Evolutionary conservation across 805 yeast genomes (phyloP).

Genomic region (Kodamaea kakaduensis): DNA sequence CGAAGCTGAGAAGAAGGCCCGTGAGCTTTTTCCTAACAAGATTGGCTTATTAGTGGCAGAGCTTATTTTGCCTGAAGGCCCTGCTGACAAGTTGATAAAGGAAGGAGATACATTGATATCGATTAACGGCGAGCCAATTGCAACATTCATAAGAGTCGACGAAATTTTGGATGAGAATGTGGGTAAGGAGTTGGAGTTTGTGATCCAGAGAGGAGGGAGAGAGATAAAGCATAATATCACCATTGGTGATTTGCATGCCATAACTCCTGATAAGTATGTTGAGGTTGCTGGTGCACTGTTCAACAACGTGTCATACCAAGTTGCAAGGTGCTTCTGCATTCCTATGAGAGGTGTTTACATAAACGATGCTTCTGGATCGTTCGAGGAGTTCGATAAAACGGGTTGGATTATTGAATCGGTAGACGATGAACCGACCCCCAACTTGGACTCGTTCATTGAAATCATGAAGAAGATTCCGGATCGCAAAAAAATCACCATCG

Average conservation of each 20-base stretch:
- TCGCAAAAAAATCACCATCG: constrained; percentile 61
- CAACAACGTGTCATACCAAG: constrained; percentile 80
- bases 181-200: constrained; percentile 43
- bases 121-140: constrained; percentile 59
- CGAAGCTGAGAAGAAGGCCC: constrained; percentile 67
- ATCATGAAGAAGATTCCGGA: constrained; percentile 80
- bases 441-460: constrained; percentile 69
- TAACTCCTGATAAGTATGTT: constrained; percentile 78
- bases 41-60: constrained; percentile 84
- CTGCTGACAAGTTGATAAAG: constrained; percentile 64
- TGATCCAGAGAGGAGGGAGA: constrained; percentile 68
- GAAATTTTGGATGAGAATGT: constrained; percentile 72
- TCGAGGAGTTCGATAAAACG: constrained; percentile 53
- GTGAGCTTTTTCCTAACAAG: constrained; percentile 64
- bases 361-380: constrained; percentile 74
- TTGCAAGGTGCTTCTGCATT: constrained; percentile 79
- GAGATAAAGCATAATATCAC: constrained; percentile 45
- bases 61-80: constrained; percentile 78
- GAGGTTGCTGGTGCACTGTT: constrained; percentile 85
- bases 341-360: constrained; percentile 84
- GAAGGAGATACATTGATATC: constrained; percentile 86
- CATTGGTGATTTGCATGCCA: constrained; percentile 74
- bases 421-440: constrained; percentile 70
- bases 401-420: constrained; percentile 83
- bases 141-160: constrained; percentile 77